Percentiles rank a stretch among this genome's conserved stretches.
phyloP scores from a whole-genome alignment of 257 asterid genomes.

The Apocynum venetum region DNA sequence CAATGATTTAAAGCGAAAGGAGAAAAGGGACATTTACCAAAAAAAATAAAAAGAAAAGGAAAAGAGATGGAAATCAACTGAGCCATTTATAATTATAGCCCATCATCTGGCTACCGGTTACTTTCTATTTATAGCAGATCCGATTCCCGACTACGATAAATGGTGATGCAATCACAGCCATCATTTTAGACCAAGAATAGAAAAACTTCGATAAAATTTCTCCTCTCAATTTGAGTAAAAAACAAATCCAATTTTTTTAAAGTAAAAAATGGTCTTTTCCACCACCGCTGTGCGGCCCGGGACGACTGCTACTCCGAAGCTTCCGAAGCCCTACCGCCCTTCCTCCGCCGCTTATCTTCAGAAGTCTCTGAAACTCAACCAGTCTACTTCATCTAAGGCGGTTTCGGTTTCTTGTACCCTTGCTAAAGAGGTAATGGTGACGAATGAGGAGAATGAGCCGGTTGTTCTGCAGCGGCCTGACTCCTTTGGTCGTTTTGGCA shows the following conservation, averaged over 20 bases:
- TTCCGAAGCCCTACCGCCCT: conserved; percentile 36
- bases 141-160: neutral
- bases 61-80: no score
- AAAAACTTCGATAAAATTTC: neutral
- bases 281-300: conserved; percentile 17
- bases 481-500: conserved; percentile 81
- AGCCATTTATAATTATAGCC: no score
- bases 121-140: no score
- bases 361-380: conserved; percentile 23
- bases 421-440: conserved; percentile 34
- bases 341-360: conserved; percentile 30
- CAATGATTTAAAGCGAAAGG: no score
- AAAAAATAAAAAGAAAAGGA: no score
- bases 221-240: neutral
- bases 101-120: no score
- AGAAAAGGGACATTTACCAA: no score
- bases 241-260: neutral
- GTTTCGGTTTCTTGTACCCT: conserved; percentile 32
- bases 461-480: conserved; percentile 57
- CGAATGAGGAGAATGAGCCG: conserved; percentile 29
- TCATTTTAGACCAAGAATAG: neutral
- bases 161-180: neutral
- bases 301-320: conserved; percentile 18
- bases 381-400: conserved; percentile 6
- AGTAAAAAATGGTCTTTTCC: conserved; percentile 12